These are phyloP conservation scores for Micromonas pusilla DNA, from an alignment of 139 green algal species.

Conservation along the genomic window DNA sequence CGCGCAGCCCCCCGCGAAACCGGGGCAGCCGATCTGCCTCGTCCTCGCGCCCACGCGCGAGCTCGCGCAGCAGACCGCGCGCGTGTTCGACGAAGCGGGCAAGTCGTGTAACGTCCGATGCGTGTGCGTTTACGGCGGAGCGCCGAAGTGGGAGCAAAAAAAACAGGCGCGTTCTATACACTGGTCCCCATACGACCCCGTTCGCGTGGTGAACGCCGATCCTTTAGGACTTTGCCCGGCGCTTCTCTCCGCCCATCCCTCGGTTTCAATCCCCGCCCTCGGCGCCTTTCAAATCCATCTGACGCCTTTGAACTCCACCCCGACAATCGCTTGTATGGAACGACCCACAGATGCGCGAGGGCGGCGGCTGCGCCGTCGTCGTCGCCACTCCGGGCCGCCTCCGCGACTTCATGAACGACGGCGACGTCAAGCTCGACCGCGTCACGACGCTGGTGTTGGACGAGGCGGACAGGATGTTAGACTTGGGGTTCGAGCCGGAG, in stretches of 20 bases:
- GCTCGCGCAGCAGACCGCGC: constrained; percentile 78
- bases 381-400: constrained; percentile 85
- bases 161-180: too few relatives aligned
- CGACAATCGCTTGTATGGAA: too few relatives aligned
- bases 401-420: constrained; percentile 80
- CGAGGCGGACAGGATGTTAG: constrained; percentile 90
- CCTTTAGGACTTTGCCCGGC: too few relatives aligned
- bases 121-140: constrained; percentile 84
- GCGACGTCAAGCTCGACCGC: constrained; percentile 61
- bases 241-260: too few relatives aligned
- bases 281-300: too few relatives aligned
- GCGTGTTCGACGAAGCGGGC: constrained; percentile 41
- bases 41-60: constrained; percentile 85
- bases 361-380: constrained; percentile 43
- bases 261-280: too few relatives aligned
- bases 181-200: too few relatives aligned
- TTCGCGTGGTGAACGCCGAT: too few relatives aligned
- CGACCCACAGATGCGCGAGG: constrained; percentile 10
- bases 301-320: too few relatives aligned
- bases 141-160: constrained; percentile 66
- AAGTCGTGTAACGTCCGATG: constrained; percentile 45
- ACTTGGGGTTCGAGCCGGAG: constrained; percentile 85
- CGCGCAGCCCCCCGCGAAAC: constrained; percentile 1
- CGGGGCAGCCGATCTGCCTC: constrained; percentile 37
- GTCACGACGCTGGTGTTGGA: constrained; percentile 82